phyloP scores from a whole-genome alignment of 2,329 filamentous ascomycete species.

The Fusarium albosuccineum region DNA sequence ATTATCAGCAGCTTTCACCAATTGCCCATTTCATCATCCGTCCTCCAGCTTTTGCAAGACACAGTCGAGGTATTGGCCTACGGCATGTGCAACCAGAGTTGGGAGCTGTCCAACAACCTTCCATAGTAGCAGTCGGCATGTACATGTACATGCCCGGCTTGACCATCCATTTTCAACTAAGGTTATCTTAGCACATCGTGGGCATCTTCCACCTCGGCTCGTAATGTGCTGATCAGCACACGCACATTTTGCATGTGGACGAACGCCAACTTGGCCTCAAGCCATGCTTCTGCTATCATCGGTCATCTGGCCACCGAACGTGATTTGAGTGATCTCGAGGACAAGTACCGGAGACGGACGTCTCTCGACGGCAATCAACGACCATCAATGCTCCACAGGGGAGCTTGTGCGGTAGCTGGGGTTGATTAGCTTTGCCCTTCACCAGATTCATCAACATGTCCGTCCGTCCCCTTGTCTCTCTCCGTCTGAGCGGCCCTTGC shows the following conservation, averaged over 20 bases:
- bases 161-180: slow-evolving; percentile 25
- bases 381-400: slow-evolving; percentile 23
- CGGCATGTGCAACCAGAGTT: slow-evolving; percentile 11
- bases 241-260: slow-evolving; percentile 32
- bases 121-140: slow-evolving; percentile 4
- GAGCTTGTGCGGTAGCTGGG: slow-evolving; percentile 4
- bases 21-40: slow-evolving; percentile 16
- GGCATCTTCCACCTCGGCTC: slow-evolving; percentile 29
- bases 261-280: background rate
- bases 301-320: slow-evolving; percentile 10
- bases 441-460: slow-evolving; percentile 35
- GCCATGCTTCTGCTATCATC: slow-evolving; percentile 19
- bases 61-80: slow-evolving; percentile 13
- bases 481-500: slow-evolving; percentile 20
- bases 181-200: slow-evolving; percentile 40
- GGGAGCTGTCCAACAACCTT: slow-evolving; percentile 15
- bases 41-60: slow-evolving; percentile 20
- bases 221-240: background rate
- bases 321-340: slow-evolving; percentile 9
- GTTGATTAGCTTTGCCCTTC: slow-evolving; percentile 21
- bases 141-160: slow-evolving; percentile 21
- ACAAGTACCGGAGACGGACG: slow-evolving; percentile 2
- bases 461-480: slow-evolving; percentile 11
- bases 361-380: slow-evolving; percentile 6
- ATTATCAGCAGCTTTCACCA: background rate